phyloP scores from a whole-genome alignment of 768 basidiomycete genomes.

The Russula sp. region DNA sequence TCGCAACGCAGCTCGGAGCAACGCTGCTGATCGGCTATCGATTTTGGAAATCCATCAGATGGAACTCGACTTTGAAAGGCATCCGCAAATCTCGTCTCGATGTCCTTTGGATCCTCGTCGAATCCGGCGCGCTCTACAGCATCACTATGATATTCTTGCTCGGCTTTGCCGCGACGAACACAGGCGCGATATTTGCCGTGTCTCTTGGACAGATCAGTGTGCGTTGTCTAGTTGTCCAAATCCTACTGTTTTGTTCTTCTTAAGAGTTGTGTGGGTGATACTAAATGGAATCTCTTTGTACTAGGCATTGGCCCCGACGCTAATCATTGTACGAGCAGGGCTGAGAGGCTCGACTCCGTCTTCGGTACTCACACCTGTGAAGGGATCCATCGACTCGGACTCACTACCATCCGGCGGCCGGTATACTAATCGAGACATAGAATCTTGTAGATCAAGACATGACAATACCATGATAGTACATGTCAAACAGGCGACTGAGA shows the following conservation, averaged over 20 bases:
- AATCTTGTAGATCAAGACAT: neutral
- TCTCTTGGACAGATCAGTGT: conserved; percentile 25
- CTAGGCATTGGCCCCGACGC: conserved; percentile 20
- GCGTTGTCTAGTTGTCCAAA: neutral
- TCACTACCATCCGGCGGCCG: neutral
- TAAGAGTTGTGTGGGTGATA: too few species aligned
- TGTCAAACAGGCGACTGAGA: conserved; percentile 11
- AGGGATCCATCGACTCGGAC: conserved; percentile 4
- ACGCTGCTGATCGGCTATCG: conserved; percentile 22
- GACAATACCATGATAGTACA: neutral
- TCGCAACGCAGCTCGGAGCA: conserved; percentile 23
- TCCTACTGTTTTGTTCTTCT: too few species aligned
- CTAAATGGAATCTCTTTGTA: neutral
- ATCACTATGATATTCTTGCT: conserved; percentile 11
- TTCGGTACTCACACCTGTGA: neutral
- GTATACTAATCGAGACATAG: neutral
- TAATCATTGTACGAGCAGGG: conserved; percentile 16
- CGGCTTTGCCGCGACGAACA: conserved; percentile 15
- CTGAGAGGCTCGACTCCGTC: neutral
- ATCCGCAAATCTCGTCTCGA: conserved; percentile 2
- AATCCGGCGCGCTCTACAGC: conserved; percentile 25
- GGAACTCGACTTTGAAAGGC: neutral
- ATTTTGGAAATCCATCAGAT: conserved; percentile 6
- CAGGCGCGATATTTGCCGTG: conserved; percentile 2
- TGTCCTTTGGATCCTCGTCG: conserved; percentile 24